phyloP scores from a whole-genome alignment of 139 green algal species.

The Closterium sp. region DNA sequence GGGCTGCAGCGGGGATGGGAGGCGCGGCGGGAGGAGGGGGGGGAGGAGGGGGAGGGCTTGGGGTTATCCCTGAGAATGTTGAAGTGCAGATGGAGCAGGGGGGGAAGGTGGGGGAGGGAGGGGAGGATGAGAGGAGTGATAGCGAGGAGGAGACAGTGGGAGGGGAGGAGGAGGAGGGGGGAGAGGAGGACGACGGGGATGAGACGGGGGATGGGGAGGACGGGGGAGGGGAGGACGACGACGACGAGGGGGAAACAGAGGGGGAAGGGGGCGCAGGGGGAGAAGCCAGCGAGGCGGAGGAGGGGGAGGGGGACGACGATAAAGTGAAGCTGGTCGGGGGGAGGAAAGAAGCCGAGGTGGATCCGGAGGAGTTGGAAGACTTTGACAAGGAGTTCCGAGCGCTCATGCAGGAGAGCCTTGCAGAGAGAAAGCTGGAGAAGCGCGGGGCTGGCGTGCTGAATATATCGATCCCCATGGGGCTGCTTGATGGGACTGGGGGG shows the following conservation, averaged over 20 bases:
- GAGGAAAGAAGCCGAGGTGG: slow-evolving; percentile 1
- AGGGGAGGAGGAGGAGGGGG: slow-evolving; percentile 28
- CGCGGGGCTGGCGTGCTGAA: not conserved
- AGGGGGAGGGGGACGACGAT: slow-evolving; percentile 41
- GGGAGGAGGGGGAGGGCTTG: not conserved
- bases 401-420: slow-evolving; percentile 49
- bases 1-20: slow-evolving; percentile 9
- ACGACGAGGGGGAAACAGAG: slow-evolving; percentile 40
- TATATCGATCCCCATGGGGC: slow-evolving; percentile 29
- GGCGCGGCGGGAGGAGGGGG: not conserved
- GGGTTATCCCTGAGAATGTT: not conserved
- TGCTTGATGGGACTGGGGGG: slow-evolving; percentile 11
- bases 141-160: slow-evolving; percentile 29
- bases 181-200: slow-evolving; percentile 47
- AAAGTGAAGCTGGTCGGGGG: slow-evolving; percentile 32
- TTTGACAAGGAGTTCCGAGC: slow-evolving; percentile 50
- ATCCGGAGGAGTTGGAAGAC: slow-evolving; percentile 35
- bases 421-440: slow-evolving; percentile 41
- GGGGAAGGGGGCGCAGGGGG: slow-evolving; percentile 29
- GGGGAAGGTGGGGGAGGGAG: slow-evolving; percentile 45
- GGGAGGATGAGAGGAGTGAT: slow-evolving; percentile 35
- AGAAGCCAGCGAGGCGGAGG: slow-evolving; percentile 17
- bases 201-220: slow-evolving; percentile 11
- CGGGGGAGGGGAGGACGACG: slow-evolving; percentile 22
- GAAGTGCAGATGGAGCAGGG: not conserved